These are phyloP conservation scores for Flagelloscypha sp. DNA, from an alignment of 768 basidiomycete genomes.

Conservation along the genomic window DNA sequence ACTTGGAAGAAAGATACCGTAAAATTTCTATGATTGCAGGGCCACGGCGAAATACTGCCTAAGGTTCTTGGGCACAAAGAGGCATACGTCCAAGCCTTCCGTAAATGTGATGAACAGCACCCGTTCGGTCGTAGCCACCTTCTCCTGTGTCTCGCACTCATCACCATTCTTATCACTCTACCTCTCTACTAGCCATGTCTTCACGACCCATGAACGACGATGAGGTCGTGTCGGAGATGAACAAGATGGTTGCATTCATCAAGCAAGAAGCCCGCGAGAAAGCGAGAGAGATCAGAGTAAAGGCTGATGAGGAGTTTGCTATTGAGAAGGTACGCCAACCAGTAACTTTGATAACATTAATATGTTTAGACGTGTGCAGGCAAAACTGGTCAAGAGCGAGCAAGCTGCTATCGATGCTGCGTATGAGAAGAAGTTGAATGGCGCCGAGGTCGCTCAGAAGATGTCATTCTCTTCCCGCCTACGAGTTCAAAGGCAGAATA, in stretches of 20 bases:
- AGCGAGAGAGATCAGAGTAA: conserved; percentile 92
- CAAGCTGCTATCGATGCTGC: conserved; percentile 89
- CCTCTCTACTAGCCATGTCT: no score
- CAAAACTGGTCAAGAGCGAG: conserved; percentile 95
- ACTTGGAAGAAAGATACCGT: no score
- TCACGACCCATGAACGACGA: conserved; percentile 84
- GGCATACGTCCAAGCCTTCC: no score
- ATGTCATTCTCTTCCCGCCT: conserved; percentile 45
- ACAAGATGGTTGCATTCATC: conserved; percentile 99
- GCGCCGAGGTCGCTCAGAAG: conserved; percentile 89
- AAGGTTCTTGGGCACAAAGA: no score
- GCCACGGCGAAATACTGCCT: no score
- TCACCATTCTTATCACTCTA: no score
- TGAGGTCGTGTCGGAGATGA: conserved; percentile 94
- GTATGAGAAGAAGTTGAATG: conserved; percentile 94
- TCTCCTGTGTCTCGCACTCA: no score
- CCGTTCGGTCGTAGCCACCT: no score
- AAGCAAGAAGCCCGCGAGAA: conserved; percentile 98
- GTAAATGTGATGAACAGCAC: no score
- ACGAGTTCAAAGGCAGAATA: conserved; percentile 5
- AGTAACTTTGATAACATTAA: neutral
- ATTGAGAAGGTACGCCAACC: conserved; percentile 76
- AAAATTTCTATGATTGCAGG: no score
- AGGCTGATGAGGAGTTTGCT: conserved; percentile 97
- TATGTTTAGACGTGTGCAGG: conserved; percentile 36